Conservation (phyloP, 2,329 filamentous ascomycete genomes). For the Hypomyces rosellus region DNA sequence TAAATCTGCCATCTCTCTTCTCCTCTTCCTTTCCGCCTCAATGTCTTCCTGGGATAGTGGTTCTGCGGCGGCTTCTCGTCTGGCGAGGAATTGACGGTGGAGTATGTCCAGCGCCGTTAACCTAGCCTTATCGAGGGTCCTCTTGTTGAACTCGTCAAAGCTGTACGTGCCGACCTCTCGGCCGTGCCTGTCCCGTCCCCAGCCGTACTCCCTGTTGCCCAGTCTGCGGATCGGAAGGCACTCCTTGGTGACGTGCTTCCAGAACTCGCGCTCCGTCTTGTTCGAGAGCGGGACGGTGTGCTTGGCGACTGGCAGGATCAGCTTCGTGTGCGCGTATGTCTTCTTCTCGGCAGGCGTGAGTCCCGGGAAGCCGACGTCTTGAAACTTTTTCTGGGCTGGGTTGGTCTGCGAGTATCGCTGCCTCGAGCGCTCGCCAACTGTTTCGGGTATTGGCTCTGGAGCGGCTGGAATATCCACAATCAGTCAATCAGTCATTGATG, state of each 20-base stretch:
- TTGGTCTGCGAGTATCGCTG: constrained; percentile 45
- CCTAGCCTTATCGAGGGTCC: constrained; percentile 34
- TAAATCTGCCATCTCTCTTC: constrained; percentile 46
- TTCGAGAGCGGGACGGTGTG: constrained; percentile 29
- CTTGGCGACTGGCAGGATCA: constrained; percentile 37
- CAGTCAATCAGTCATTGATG: not conserved
- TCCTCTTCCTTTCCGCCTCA: constrained; percentile 39
- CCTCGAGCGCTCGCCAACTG: constrained; percentile 42
- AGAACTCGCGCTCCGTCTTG: constrained; percentile 51
- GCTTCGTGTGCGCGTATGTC: constrained; percentile 41
- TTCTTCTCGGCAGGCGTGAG: constrained; percentile 44
- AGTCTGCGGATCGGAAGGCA: constrained; percentile 43
- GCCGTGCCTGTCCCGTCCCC: constrained; percentile 47
- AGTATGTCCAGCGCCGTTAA: constrained; percentile 38
- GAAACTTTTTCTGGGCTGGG: constrained; percentile 40
- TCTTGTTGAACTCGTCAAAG: constrained; percentile 38
- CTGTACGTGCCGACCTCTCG: constrained; percentile 44
- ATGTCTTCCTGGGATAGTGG: constrained; percentile 34
- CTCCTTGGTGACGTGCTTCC: constrained; percentile 50
- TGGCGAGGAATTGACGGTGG: constrained; percentile 38
- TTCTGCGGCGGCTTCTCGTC: constrained; percentile 24
- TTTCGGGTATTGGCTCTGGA: constrained; percentile 33
- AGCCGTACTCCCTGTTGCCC: constrained; percentile 33
- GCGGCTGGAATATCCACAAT: constrained; percentile 14
- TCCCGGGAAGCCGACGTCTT: constrained; percentile 38